Percentiles rank a stretch among this genome's conserved stretches.
Evolutionary conservation across 441 rosid genomes (phyloP).

Genomic region (Hura crepitans): DNA sequence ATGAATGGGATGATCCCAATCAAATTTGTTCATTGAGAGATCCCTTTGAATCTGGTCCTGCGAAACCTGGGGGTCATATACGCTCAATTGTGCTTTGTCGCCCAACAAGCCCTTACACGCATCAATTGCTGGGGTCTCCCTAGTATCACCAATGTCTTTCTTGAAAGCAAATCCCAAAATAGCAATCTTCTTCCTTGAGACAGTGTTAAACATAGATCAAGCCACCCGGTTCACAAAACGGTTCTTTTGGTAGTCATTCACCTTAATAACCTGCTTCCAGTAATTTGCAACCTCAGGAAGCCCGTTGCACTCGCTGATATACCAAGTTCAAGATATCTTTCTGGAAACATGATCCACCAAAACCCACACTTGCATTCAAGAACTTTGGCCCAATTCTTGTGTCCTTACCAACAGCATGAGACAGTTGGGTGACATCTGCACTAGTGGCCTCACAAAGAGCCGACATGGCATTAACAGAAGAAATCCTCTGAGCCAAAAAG

Average conservation of each 20-base stretch:
- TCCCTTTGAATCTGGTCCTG: conserved; percentile 85
- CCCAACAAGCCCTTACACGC: conserved; percentile 83
- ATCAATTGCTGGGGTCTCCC: conserved; percentile 87
- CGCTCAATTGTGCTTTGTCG: conserved; percentile 74
- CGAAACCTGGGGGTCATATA: conserved; percentile 82
- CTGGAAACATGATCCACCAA: conserved; percentile 88
- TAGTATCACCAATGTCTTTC: conserved; percentile 85
- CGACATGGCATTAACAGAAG: conserved; percentile 85
- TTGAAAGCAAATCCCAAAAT: conserved; percentile 80
- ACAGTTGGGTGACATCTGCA: conserved; percentile 66
- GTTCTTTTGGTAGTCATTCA: conserved; percentile 80
- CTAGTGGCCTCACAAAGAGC: conserved; percentile 90
- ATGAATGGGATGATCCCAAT: conserved; percentile 83
- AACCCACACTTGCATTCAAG: conserved; percentile 79
- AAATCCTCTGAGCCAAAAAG: conserved; percentile 83
- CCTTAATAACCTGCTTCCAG: conserved; percentile 87
- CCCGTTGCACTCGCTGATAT: conserved; percentile 81
- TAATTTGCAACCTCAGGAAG: conserved; percentile 77
- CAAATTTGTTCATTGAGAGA: conserved; percentile 79
- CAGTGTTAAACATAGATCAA: conserved; percentile 86
- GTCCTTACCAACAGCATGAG: conserved; percentile 71
- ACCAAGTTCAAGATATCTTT: conserved; percentile 75
- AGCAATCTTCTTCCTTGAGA: conserved; percentile 67
- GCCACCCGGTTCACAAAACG: conserved; percentile 76
- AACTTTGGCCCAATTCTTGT: conserved; percentile 74